Base-by-base conservation (phyloP, 163 green algal genomes). In the Volvox carteri region DNA sequence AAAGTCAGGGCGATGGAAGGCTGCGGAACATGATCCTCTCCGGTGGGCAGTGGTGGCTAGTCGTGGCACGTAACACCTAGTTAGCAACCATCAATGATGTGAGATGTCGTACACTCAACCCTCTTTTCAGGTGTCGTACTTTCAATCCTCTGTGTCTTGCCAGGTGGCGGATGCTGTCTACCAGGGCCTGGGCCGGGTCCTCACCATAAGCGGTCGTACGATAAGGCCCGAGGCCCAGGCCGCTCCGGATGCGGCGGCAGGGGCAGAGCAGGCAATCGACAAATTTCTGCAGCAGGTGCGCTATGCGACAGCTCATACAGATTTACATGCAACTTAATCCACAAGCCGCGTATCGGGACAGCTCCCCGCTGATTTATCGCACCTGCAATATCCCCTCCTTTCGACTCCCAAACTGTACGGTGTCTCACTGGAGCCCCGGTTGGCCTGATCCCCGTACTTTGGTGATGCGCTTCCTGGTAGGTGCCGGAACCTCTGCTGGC, bases 161-260 rank as follows among this genome's bases (percentile, higher is more conserved):
- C 52, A 85, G 78, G n/a, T 65, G 16, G 39, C 74, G 35, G 74
- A 92, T 70, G 73, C 78, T 1, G 48, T 91, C 19, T 87, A 83
- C 33, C 12, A 37, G 30, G 30, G 33, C 0, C 62, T 90, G 16
- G 72, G 70, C 19, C 78, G 90, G 73, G 90, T 95, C 37, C 88
- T 95, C 11, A 95, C 93, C 48, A 94, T 95, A 76, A 93, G 86
- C 54, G 93, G 93, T 16, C 86, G 93, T 46, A 95, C 93, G 33
- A 94, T 95, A 65, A 75, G 88, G 48, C 81, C 87, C 11, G 84
- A 94, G 85, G 93, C 93, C 3, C 93, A 95, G 87, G 93, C 87
- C 6, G 50, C 25, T 3, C 93, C 93, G 1, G 75, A 91, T 58
- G 52, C 81, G 44, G 88, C 93, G 4, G 72, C 85, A 33, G 65